Conservation (phyloP, 345 rosid species). For the Lumnitzera racemosa region DNA sequence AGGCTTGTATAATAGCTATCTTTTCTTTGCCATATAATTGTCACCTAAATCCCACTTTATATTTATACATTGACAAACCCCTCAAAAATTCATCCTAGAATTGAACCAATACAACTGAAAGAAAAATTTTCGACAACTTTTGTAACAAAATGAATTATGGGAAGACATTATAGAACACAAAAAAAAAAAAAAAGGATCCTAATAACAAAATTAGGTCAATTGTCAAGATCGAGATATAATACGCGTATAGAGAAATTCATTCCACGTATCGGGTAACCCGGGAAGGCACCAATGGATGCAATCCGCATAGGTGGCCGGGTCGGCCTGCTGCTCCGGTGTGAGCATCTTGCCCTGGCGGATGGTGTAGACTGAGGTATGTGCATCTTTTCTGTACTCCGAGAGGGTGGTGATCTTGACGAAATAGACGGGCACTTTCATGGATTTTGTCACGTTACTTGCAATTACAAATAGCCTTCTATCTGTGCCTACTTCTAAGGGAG, state of each 20-base stretch:
- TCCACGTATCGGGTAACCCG: slow-evolving; percentile 91
- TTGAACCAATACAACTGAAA: too few species aligned
- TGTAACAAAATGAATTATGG: too few species aligned
- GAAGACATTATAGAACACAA: too few species aligned
- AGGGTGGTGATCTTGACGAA: slow-evolving; percentile 65
- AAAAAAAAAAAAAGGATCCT: neutral
- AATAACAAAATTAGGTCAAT: neutral
- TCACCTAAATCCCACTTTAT: too few species aligned
- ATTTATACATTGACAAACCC: too few species aligned
- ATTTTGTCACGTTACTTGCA: slow-evolving; percentile 40
- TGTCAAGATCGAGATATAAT: slow-evolving; percentile 61
- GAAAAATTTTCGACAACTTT: too few species aligned
- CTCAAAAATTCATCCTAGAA: too few species aligned
- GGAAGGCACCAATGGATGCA: slow-evolving; percentile 99
- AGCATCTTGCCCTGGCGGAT: slow-evolving; percentile 77
- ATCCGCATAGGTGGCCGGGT: slow-evolving; percentile 78
- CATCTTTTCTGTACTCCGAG: slow-evolving; percentile 84
- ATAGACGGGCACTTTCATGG: slow-evolving; percentile 49
- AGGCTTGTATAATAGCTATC: too few species aligned
- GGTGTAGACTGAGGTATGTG: slow-evolving; percentile 78
- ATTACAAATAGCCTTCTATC: slow-evolving; percentile 48
- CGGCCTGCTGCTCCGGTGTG: slow-evolving; percentile 66
- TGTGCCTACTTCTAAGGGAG: slow-evolving; percentile 59
- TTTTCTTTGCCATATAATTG: too few species aligned
- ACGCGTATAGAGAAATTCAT: slow-evolving; percentile 72